phyloP scores from a whole-genome alignment of 495 filamentous ascomycete species.

The Xylaria venustula region DNA sequence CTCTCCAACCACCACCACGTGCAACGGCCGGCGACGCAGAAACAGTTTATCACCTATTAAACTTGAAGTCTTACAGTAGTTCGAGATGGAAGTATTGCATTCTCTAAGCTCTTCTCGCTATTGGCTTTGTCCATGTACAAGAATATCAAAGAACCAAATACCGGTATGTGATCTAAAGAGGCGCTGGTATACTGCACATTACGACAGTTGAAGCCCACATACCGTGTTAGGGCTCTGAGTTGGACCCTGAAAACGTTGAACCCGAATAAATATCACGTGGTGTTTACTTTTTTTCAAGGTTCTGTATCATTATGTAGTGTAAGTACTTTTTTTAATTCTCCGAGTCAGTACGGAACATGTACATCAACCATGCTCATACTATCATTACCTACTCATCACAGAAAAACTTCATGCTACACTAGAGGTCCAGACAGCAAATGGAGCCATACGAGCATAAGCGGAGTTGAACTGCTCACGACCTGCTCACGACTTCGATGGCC shows the following conservation, averaged over 20 bases:
- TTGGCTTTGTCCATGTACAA: not conserved
- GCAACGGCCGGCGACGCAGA: not conserved
- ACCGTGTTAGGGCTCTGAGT: not conserved
- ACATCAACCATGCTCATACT: too few relatives aligned
- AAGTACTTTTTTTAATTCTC: not conserved
- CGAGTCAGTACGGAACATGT: not conserved
- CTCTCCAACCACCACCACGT: conserved; percentile 3
- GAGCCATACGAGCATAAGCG: not conserved
- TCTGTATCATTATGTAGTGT: not conserved
- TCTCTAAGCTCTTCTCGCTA: not conserved
- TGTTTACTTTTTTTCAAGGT: not conserved
- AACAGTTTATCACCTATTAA: not conserved
- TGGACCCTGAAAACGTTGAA: conserved; percentile 1
- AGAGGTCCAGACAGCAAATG: not conserved
- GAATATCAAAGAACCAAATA: not conserved
- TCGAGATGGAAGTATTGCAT: not conserved
- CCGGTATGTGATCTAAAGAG: not conserved
- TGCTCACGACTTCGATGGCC: not conserved
- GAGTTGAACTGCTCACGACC: not conserved
- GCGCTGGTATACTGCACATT: too few relatives aligned
- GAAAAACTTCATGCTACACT: too few relatives aligned
- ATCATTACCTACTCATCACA: too few relatives aligned
- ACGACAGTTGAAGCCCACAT: not conserved
- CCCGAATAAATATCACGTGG: conserved; percentile 1
- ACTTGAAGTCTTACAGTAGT: not conserved